phyloP scores from a whole-genome alignment of 139 green algal genomes.

The Chlamydomonas urium region DNA sequence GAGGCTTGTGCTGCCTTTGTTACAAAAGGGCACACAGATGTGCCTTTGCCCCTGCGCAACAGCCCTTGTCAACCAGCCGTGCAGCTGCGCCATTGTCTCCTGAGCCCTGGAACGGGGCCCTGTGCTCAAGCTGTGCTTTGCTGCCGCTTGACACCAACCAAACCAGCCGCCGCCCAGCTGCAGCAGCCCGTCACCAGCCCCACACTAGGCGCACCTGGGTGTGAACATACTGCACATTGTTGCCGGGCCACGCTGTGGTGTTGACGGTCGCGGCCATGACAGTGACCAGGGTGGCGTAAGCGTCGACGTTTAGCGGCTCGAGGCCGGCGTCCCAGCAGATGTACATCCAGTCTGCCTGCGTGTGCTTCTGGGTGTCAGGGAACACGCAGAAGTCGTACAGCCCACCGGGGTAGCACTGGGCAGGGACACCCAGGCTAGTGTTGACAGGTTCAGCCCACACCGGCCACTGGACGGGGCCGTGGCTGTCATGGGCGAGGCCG shows the following conservation, averaged over 20 bases:
- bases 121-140: too few relatives aligned
- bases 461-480: background rate
- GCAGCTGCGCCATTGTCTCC: too few relatives aligned
- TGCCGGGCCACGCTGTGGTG: background rate
- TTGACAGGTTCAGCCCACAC: background rate
- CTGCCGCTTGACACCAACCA: too few relatives aligned
- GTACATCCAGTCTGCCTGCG: background rate
- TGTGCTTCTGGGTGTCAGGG: background rate
- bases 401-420: background rate
- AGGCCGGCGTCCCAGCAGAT: background rate
- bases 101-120: too few relatives aligned
- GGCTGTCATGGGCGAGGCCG: too few relatives aligned
- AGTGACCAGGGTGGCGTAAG: background rate
- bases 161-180: too few relatives aligned
- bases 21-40: too few relatives aligned
- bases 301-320: background rate
- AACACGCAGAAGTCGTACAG: background rate
- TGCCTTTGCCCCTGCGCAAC: too few relatives aligned
- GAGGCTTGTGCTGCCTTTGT: too few relatives aligned
- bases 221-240: background rate
- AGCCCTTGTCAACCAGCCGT: too few relatives aligned
- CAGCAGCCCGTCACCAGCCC: too few relatives aligned
- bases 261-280: background rate
- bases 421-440: background rate
- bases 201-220: too few relatives aligned